phyloP scores from a whole-genome alignment of 1,139 yeast species.

The Insectozyma bohioensis region DNA sequence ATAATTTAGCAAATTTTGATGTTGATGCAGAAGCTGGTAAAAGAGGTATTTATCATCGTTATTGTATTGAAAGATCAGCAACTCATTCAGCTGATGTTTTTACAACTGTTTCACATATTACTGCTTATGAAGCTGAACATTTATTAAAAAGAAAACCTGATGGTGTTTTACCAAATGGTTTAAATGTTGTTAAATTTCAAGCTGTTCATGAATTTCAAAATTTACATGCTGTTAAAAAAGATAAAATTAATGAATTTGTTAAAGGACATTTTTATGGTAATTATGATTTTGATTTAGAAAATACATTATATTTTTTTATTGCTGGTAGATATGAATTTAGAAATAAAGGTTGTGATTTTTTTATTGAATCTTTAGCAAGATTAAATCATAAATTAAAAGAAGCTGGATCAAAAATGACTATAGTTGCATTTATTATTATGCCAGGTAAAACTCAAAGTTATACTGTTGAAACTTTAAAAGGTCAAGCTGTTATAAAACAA shows the following conservation, averaged over 20 bases:
- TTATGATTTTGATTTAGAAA: slow-evolving; percentile 90
- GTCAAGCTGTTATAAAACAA: slow-evolving; percentile 94
- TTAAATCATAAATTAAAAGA: slow-evolving; percentile 84
- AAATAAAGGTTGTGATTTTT: slow-evolving; percentile 96
- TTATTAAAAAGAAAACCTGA: slow-evolving; percentile 93
- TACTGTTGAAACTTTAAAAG: slow-evolving; percentile 93
- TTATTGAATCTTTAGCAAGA: slow-evolving; percentile 89
- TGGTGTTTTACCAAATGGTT: slow-evolving; percentile 95
- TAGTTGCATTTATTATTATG: slow-evolving; percentile 98
- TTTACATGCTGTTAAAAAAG: slow-evolving; percentile 88
- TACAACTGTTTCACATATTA: slow-evolving; percentile 95
- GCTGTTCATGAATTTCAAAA: slow-evolving; percentile 98
- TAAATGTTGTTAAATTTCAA: slow-evolving; percentile 92
- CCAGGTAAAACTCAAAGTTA: slow-evolving; percentile 94
- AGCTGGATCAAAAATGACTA: slow-evolving; percentile 82
- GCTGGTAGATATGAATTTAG: slow-evolving; percentile 97
- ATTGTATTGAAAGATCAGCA: slow-evolving; percentile 95
- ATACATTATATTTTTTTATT: slow-evolving; percentile 91
- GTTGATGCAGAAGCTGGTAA: slow-evolving; percentile 98
- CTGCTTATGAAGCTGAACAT: slow-evolving; percentile 94
- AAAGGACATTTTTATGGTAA: slow-evolving; percentile 98
- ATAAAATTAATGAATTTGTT: slow-evolving; percentile 88
- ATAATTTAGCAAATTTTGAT: slow-evolving; percentile 85
- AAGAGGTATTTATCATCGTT: slow-evolving; percentile 94
- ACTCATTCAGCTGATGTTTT: slow-evolving; percentile 96